Conservation (phyloP, 306 rosid species). For the Ammopiptanthus mongolicus region DNA sequence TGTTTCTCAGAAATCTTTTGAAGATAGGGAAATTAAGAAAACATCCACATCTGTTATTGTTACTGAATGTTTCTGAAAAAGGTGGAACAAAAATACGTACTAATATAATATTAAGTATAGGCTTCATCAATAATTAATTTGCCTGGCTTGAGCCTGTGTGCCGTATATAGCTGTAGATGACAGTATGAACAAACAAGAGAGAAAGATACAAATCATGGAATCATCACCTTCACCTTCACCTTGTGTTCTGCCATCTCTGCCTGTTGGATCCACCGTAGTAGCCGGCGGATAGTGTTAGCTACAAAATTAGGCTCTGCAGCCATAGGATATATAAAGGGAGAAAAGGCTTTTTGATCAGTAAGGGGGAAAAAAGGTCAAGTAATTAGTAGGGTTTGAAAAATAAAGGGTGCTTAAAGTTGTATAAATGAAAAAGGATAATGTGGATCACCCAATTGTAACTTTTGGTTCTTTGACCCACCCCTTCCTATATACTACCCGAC, state of each 20-base stretch:
- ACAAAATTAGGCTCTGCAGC: conserved; percentile 1
- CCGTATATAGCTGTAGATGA: conserved; percentile 18
- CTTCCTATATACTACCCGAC: conserved; percentile 8
- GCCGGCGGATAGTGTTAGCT: conserved; percentile 14
- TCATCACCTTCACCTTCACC: conserved; percentile 13
- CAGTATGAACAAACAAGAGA: neutral
- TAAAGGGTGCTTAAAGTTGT: neutral
- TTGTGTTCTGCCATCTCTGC: conserved; percentile 15
- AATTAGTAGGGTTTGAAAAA: conserved; percentile 13
- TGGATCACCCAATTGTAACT: conserved; percentile 24
- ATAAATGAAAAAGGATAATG: conserved; percentile 23
- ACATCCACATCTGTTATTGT: neutral
- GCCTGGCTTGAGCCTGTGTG: conserved; percentile 70
- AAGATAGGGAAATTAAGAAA: neutral
- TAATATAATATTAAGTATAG: neutral
- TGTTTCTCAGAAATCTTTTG: neutral
- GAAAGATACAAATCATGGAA: conserved; percentile 12
- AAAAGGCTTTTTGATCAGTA: conserved; percentile 1
- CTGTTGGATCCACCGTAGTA: conserved; percentile 26
- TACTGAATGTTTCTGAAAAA: neutral
- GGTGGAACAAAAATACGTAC: neutral
- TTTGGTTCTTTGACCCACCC: conserved; percentile 32
- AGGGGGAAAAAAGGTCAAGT: neutral
- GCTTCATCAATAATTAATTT: conserved; percentile 34
- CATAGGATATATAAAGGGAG: conserved; percentile 3